These are phyloP conservation scores for Wickerhamiella shivajii DNA, from an alignment of 805 yeast genomes.

Conservation along the genomic window DNA sequence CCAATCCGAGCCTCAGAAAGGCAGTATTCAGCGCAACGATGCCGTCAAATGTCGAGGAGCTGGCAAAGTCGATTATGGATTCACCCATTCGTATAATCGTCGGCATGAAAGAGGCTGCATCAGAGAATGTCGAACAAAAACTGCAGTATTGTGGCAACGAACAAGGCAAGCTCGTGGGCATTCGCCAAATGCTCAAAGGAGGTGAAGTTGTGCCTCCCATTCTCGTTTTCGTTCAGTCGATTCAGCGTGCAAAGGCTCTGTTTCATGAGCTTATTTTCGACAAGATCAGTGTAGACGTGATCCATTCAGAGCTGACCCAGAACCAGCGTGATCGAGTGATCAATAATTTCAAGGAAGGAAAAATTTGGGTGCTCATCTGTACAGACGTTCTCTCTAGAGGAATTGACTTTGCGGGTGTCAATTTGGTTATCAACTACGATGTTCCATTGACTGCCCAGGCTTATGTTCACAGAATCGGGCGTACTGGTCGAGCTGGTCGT, in stretches of 20 bases:
- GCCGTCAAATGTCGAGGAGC: conserved; percentile 81
- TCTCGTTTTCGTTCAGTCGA: conserved; percentile 79
- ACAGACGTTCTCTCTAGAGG: conserved; percentile 96
- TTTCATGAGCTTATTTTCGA: conserved; percentile 89
- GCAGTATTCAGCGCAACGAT: conserved; percentile 91
- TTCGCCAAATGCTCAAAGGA: conserved; percentile 58
- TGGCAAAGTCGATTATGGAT: conserved; percentile 72
- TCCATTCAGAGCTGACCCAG: conserved; percentile 87
- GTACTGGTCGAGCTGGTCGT: conserved; percentile 94
- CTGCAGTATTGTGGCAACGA: conserved; percentile 82
- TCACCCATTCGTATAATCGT: conserved; percentile 77
- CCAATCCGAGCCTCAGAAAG: conserved; percentile 35
- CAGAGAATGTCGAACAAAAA: conserved; percentile 65
- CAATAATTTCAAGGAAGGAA: conserved; percentile 74
- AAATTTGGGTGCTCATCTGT: conserved; percentile 89
- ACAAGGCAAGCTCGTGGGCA: conserved; percentile 85
- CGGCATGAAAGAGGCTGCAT: conserved; percentile 91
- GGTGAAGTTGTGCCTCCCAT: conserved; percentile 90
- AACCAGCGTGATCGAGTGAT: conserved; percentile 75
- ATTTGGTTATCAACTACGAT: conserved; percentile 87
- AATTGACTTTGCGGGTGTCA: conserved; percentile 92
- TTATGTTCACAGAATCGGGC: conserved; percentile 94
- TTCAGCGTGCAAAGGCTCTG: conserved; percentile 85
- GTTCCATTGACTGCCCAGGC: conserved; percentile 90
- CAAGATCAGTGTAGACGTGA: conserved; percentile 82